Conservation (phyloP, 345 rosid genomes). For the Excoecaria agallocha region DNA sequence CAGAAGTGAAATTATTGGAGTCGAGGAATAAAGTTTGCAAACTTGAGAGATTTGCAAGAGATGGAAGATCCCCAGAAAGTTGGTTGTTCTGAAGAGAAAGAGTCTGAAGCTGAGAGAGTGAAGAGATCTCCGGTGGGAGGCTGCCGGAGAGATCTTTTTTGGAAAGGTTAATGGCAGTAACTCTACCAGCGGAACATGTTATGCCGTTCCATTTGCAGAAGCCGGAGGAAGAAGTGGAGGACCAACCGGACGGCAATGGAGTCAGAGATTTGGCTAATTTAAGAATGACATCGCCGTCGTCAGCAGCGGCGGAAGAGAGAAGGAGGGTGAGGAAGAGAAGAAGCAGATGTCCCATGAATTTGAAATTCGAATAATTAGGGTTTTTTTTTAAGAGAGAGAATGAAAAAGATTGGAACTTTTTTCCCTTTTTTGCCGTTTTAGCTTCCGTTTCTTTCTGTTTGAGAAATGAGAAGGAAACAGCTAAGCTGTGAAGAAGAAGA, state of each 20-base stretch:
- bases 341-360: constrained; percentile 1
- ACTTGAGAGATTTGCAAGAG: constrained; percentile 48
- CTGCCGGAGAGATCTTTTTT: constrained; percentile 43
- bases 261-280: constrained; percentile 40
- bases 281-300: constrained; percentile 54
- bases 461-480: no score
- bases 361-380: background rate
- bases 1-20: constrained; percentile 54
- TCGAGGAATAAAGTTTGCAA: constrained; percentile 47
- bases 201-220: constrained; percentile 64
- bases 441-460: no score
- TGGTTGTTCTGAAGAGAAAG: constrained; percentile 52
- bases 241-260: constrained; percentile 61
- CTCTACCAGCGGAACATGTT: constrained; percentile 42
- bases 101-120: constrained; percentile 49
- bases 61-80: constrained; percentile 61
- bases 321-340: constrained; percentile 13
- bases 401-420: no score
- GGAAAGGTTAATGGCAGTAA: constrained; percentile 45
- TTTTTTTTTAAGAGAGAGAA: no score
- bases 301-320: constrained; percentile 33
- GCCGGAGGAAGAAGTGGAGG: constrained; percentile 35
- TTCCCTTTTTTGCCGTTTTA: no score
- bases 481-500: no score
- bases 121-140: constrained; percentile 48